These are phyloP conservation scores for Pythium sukuiense DNA, from an alignment of 352 stramenopile species.

Conservation along the genomic window DNA sequence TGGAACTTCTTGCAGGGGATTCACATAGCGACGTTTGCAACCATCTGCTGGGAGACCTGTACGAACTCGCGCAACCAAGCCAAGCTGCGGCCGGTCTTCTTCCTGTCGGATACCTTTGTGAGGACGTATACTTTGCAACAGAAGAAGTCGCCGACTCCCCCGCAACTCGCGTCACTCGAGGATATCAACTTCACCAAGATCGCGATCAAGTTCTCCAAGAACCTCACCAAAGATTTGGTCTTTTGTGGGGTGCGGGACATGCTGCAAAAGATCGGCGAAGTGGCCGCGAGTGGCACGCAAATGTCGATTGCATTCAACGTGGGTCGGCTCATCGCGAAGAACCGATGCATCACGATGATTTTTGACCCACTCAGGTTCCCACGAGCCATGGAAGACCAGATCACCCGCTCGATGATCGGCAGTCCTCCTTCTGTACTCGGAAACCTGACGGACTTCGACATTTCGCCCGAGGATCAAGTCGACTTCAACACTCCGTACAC, in stretches of 20 bases:
- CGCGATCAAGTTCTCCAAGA: conserved; percentile 78
- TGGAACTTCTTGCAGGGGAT: conserved; percentile 39
- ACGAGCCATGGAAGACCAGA: conserved; percentile 52
- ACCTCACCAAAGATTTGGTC: conserved; percentile 73
- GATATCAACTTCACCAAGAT: conserved; percentile 86
- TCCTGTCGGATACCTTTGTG: conserved; percentile 68
- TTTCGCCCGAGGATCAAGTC: conserved; percentile 43
- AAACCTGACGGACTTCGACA: conserved; percentile 63
- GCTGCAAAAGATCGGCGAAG: conserved; percentile 70
- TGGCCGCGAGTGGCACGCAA: conserved; percentile 46
- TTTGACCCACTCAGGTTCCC: conserved; percentile 71
- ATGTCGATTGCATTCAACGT: conserved; percentile 73
- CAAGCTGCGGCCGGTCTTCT: conserved; percentile 57
- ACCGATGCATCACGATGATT: conserved; percentile 64
- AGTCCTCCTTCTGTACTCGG: conserved; percentile 42
- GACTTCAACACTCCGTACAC: conserved; percentile 26
- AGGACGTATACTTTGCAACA: conserved; percentile 65
- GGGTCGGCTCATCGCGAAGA: conserved; percentile 74
- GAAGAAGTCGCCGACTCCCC: conserved; percentile 31
- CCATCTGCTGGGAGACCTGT: conserved; percentile 65
- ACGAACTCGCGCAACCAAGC: conserved; percentile 58
- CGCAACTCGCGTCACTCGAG: conserved; percentile 54
- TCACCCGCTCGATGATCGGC: conserved; percentile 56
- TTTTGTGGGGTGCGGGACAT: conserved; percentile 69
- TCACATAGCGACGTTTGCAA: conserved; percentile 75